Conservation (phyloP, 352 stramenopile genomes). For the Phytophthora sp. region DNA sequence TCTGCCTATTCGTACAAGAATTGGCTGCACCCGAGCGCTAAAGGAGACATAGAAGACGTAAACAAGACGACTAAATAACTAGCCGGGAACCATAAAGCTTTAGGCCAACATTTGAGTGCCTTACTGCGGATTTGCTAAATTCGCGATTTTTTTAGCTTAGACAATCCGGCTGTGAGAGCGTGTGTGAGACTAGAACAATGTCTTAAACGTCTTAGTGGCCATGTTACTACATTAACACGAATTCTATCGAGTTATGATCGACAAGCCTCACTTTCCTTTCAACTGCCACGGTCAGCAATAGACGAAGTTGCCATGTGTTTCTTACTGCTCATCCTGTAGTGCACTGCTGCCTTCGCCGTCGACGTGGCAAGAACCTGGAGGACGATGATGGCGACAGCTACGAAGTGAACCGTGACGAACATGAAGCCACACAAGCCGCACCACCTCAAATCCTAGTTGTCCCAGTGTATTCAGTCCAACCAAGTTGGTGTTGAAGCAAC, state of each 20-base stretch:
- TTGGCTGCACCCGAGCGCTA: constrained; percentile 47
- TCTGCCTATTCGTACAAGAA: constrained; percentile 48
- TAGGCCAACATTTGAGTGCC: not conserved
- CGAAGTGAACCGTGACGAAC: not conserved
- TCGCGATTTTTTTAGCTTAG: no score
- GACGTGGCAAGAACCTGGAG: constrained; percentile 13
- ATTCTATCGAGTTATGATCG: not conserved
- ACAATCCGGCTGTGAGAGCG: no score
- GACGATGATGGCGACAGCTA: constrained; percentile 3
- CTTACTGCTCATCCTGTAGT: constrained; percentile 10
- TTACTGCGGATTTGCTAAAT: no score
- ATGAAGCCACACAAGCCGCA: not conserved
- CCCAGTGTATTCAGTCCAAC: not conserved
- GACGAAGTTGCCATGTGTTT: constrained; percentile 17
- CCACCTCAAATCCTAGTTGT: constrained; percentile 11
- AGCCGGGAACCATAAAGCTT: not conserved
- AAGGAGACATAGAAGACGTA: not conserved
- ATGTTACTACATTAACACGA: constrained; percentile 16
- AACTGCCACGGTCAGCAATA: not conserved
- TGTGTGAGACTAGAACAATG: no score
- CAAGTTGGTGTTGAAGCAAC: no score
- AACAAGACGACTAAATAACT: constrained; percentile 23
- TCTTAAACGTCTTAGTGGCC: constrained; percentile 15
- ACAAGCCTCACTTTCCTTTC: constrained; percentile 18
- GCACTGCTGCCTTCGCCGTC: constrained; percentile 12